Evolutionary conservation across 768 basidiomycete species (phyloP).

Genomic region (Paxillus rubicundulus): DNA sequence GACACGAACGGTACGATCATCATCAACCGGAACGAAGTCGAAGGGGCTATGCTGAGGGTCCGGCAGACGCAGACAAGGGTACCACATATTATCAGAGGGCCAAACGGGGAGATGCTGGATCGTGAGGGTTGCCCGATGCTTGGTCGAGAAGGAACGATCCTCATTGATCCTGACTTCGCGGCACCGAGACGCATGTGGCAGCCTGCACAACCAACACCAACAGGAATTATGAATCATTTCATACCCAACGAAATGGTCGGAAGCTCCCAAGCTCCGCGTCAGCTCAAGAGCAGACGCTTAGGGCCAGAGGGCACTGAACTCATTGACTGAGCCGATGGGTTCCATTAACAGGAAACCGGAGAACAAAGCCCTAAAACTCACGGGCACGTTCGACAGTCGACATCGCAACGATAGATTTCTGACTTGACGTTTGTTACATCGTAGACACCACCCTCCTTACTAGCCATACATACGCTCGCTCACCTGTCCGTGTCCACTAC

Average conservation of each 20-base stretch:
- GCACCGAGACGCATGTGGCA: not conserved
- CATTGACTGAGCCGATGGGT: slow-evolving; percentile 4
- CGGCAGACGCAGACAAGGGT: slow-evolving; percentile 1
- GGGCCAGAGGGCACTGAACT: slow-evolving; percentile 27
- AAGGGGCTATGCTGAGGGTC: not conserved
- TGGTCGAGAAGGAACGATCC: slow-evolving; percentile 16
- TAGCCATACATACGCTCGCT: not conserved
- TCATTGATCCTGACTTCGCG: slow-evolving; percentile 5
- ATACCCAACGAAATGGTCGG: not conserved
- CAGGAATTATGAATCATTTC: not conserved
- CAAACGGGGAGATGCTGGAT: slow-evolving; percentile 20
- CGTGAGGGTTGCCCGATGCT: slow-evolving; percentile 15
- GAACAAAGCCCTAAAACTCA: not conserved
- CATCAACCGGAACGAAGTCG: slow-evolving; percentile 3
- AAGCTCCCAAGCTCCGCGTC: not conserved
- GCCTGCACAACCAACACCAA: not conserved
- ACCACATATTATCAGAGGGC: slow-evolving; percentile 12
- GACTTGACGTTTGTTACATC: not conserved
- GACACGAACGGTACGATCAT: slow-evolving; percentile 8
- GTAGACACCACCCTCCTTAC: not conserved
- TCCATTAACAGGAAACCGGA: not conserved
- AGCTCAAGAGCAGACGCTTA: slow-evolving; percentile 4
- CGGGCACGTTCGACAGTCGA: not conserved
- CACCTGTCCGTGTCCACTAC: not conserved
- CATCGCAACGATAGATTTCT: not conserved